Conservation (phyloP, 768 basidiomycete species). For the Roridomyces roridus region DNA sequence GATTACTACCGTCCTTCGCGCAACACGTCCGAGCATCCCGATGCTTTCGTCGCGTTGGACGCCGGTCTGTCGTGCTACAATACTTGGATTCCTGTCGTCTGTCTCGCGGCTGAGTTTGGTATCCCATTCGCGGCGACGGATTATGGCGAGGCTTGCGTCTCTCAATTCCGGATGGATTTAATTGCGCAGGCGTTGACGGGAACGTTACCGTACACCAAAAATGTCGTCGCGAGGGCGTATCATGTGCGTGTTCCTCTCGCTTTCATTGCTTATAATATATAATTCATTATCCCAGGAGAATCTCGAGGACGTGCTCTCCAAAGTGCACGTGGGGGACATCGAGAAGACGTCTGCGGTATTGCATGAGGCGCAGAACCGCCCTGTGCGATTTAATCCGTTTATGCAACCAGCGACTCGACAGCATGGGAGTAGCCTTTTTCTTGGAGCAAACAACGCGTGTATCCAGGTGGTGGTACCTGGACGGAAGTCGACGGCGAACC, state of each 20-base stretch:
- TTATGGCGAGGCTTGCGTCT: slow-evolving; percentile 18
- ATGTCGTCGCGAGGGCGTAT: background rate
- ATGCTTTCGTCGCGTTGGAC: slow-evolving; percentile 49
- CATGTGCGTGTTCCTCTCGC: slow-evolving; percentile 2
- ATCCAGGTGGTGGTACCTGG: background rate
- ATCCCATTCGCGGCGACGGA: slow-evolving; percentile 35
- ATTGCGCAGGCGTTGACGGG: background rate
- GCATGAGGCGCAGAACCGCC: background rate
- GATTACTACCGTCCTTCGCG: slow-evolving; percentile 11
- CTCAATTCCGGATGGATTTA: background rate
- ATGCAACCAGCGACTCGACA: background rate
- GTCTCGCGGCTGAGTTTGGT: slow-evolving; percentile 29
- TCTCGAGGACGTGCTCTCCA: background rate
- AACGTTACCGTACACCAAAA: background rate
- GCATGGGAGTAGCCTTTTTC: background rate
- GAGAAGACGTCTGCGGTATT: slow-evolving; percentile 1
- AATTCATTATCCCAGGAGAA: background rate
- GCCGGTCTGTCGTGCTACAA: slow-evolving; percentile 44
- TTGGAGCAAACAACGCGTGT: slow-evolving; percentile 1
- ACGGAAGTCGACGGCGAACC: too few relatives aligned
- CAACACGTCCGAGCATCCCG: slow-evolving; percentile 32
- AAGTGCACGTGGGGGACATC: background rate
- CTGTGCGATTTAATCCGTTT: slow-evolving; percentile 2
- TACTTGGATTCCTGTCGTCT: slow-evolving; percentile 43
- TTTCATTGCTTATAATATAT: too few relatives aligned